These are phyloP conservation scores for Phyllostachys edulis DNA, from an alignment of 176 grass and related monocot species.

Conservation along the genomic window DNA sequence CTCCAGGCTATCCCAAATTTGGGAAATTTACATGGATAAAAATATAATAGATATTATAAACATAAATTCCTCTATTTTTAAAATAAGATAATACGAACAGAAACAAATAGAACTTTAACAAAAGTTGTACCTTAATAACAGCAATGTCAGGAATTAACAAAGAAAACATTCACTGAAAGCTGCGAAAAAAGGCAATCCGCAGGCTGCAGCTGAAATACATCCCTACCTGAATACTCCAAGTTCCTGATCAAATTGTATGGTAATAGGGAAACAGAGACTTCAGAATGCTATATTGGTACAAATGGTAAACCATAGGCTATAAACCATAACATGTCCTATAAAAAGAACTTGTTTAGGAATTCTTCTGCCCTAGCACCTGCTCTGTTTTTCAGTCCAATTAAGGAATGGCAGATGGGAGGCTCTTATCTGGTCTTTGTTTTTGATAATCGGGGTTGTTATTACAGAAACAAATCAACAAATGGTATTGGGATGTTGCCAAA, in stretches of 20 bases:
- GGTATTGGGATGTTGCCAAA: conserved; percentile 8
- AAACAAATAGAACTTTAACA: neutral
- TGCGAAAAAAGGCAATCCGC: neutral
- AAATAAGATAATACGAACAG: neutral
- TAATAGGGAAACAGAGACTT: neutral
- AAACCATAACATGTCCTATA: conserved; percentile 22
- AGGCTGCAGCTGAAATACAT: neutral
- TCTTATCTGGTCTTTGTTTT: neutral
- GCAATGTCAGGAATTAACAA: neutral
- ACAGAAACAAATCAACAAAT: conserved; percentile 55
- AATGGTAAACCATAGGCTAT: conserved; percentile 15
- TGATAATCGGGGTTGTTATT: conserved; percentile 17
- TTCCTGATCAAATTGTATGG: neutral
- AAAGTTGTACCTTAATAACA: neutral
- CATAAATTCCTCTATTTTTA: neutral
- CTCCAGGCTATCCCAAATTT: neutral
- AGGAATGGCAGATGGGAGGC: neutral
- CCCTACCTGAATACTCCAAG: neutral
- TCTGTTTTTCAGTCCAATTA: conserved; percentile 13
- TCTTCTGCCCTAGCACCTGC: conserved; percentile 8
- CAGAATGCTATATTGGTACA: conserved; percentile 13
- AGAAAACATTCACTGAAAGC: neutral
- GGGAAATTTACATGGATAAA: neutral
- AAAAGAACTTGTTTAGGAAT: neutral
- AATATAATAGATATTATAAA: neutral